These are phyloP conservation scores for Primulina tabacum DNA, from an alignment of 257 asterid genomes.

Conservation along the genomic window DNA sequence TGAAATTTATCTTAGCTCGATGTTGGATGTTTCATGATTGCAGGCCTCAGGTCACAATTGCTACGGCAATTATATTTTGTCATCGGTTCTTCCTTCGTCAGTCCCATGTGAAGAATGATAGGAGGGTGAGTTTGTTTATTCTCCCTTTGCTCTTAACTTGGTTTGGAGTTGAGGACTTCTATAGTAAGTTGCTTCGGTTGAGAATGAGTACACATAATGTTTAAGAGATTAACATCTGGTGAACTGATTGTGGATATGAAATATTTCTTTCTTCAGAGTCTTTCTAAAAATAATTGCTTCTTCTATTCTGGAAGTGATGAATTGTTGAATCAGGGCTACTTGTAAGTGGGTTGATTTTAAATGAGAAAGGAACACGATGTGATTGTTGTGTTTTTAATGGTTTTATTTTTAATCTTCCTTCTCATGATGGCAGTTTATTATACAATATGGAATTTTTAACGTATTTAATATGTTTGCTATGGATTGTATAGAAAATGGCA, in stretches of 20 bases:
- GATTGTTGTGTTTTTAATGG: not conserved
- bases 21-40: slow-evolving; percentile 36
- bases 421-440: not conserved
- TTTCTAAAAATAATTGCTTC: not conserved
- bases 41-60: slow-evolving; percentile 99
- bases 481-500: not conserved
- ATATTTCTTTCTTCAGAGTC: not conserved
- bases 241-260: slow-evolving; percentile 1
- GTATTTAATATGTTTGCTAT: not conserved
- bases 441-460: not conserved
- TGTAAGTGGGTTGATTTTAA: not conserved
- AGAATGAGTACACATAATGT: slow-evolving; percentile 4
- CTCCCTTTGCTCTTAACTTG: slow-evolving; percentile 5
- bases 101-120: slow-evolving; percentile 80
- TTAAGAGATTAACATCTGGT: not conserved
- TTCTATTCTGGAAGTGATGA: not conserved
- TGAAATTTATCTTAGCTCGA: slow-evolving; percentile 18
- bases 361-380: not conserved
- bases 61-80: slow-evolving; percentile 90
- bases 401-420: too few relatives aligned
- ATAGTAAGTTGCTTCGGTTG: not conserved
- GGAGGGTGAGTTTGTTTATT: slow-evolving; percentile 61
- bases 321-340: not conserved
- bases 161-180: slow-evolving; percentile 15
- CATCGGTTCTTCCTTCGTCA: slow-evolving; percentile 95